These are phyloP conservation scores for Inonotus hispidus DNA, from an alignment of 1,284 basidiomycete genomes.

Conservation along the genomic window DNA sequence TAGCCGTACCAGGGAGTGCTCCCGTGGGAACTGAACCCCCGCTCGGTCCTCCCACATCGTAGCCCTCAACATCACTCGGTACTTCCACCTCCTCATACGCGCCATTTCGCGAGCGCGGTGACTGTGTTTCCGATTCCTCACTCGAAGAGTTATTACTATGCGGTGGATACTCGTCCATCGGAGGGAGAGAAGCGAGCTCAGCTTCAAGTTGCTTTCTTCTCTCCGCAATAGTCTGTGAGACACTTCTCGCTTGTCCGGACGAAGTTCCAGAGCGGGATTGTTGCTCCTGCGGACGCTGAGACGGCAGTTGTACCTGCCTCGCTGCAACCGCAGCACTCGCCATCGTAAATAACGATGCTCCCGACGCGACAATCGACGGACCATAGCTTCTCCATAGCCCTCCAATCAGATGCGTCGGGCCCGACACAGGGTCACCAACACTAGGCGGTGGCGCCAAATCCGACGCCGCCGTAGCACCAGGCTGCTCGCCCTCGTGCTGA, in stretches of 20 bases:
- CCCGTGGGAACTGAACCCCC: conserved; percentile 12
- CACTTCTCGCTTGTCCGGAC: conserved; percentile 13
- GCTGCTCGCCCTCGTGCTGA: conserved; percentile 27
- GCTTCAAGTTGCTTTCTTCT: conserved; percentile 49
- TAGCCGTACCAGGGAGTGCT: conserved; percentile 19
- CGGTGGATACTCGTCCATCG: conserved; percentile 25
- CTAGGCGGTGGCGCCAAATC: conserved; percentile 38
- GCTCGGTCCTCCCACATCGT: conserved; percentile 33
- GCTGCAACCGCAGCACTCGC: conserved; percentile 29
- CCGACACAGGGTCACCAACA: conserved; percentile 50
- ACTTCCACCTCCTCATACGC: conserved; percentile 61
- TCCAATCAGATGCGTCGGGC: conserved; percentile 55
- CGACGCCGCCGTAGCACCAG: conserved; percentile 29
- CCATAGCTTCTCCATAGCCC: conserved; percentile 72
- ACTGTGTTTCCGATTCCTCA: conserved; percentile 19
- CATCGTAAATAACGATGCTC: conserved; percentile 53
- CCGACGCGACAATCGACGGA: conserved; percentile 61
- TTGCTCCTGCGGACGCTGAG: conserved; percentile 17
- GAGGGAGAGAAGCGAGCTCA: conserved; percentile 45
- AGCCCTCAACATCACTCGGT: conserved; percentile 59
- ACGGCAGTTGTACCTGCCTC: conserved; percentile 20
- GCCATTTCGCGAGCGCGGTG: conserved; percentile 37
- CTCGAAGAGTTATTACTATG: conserved; percentile 16
- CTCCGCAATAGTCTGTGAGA: conserved; percentile 36
- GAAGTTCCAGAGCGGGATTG: neutral